These are phyloP conservation scores for Heliamphora pulchella DNA, from an alignment of 179 eudicot species.

Conservation along the genomic window DNA sequence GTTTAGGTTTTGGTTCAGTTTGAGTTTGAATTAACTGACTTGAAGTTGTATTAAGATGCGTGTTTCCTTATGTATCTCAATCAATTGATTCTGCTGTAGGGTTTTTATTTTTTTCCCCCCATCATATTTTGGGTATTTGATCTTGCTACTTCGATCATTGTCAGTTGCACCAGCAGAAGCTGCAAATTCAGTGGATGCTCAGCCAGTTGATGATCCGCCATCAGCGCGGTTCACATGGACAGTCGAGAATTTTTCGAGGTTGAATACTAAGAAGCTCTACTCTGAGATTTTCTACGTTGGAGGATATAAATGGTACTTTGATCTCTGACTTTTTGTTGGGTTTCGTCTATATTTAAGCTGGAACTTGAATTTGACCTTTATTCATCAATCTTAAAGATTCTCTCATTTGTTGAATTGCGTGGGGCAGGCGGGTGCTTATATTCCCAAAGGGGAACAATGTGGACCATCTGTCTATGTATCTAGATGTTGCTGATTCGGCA, in stretches of 20 bases:
- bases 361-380: slow-evolving; percentile 6
- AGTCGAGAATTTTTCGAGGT: slow-evolving; percentile 60
- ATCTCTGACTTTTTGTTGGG: background rate
- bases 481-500: slow-evolving; percentile 82
- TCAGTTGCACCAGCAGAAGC: slow-evolving; percentile 41
- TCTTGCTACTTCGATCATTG: slow-evolving; percentile 14
- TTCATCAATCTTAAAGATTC: background rate
- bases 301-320: slow-evolving; percentile 72
- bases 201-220: slow-evolving; percentile 59
- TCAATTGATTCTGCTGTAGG: background rate
- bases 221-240: slow-evolving; percentile 76
- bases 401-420: slow-evolving; percentile 11
- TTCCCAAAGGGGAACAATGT: slow-evolving; percentile 91
- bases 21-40: background rate
- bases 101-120: background rate
- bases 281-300: slow-evolving; percentile 70
- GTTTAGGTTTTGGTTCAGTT: background rate
- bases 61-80: background rate
- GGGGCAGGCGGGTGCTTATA: slow-evolving; percentile 69
- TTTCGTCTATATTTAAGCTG: background rate
- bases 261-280: slow-evolving; percentile 63
- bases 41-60: background rate
- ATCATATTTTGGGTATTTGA: slow-evolving; percentile 7
- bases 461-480: slow-evolving; percentile 71
- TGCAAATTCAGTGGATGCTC: slow-evolving; percentile 45